Evolutionary conservation across 805 yeast species (phyloP), one percentile per base, ranked within the genome.

Genomic region (Ogataea neopini): DNA sequence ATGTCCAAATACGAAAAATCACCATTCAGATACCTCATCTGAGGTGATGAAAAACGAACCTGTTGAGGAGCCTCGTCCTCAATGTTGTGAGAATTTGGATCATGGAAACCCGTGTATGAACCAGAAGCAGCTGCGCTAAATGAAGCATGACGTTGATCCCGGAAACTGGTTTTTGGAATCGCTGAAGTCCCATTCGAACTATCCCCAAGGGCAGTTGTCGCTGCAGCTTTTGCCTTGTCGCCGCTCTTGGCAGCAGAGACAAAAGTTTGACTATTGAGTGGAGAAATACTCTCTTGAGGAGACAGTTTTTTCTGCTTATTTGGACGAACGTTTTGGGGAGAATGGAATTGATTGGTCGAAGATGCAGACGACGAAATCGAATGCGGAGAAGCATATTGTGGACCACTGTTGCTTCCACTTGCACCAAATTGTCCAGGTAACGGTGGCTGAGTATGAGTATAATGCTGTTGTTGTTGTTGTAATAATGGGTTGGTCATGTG

Each of bases 31-130:
- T 59, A 64, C 19, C 44, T 52, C 29, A 64, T 17, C 63, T 88
- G 96, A 2, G 96, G 96, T 1, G 95, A 86, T 1, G 95, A 80
- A 61, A 86, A 88, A 2, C 84, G 87, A 20, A 86, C 90, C 58
- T 86, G 89, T 37, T 75, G 76, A 1, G 91, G 90, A 0, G 77
- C 78, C 32, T 75, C 78, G 3, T 61, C 52, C 22, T 51, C 56
- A 9, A 48, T 20, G n/a, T 48, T 48, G 23, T 51, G 45, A 18
- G 48, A 25, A 17, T 44, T 34, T 18, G 44, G 44, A 25, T 48
- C 32, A 36, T 56, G 57, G 23, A 48, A 59, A n/a, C 76, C 76
- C 1, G 84, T 73, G 58, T 85, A 84, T 0, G 87, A 77, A 6
- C 74, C 64, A 1, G 84, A 78, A 11, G 82, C 71, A 1, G 84